A percentile compares a stretch with the other conserved stretches of the same genome.
Conservation (phyloP, 1,139 yeast species). For the Diutina rugosa region DNA sequence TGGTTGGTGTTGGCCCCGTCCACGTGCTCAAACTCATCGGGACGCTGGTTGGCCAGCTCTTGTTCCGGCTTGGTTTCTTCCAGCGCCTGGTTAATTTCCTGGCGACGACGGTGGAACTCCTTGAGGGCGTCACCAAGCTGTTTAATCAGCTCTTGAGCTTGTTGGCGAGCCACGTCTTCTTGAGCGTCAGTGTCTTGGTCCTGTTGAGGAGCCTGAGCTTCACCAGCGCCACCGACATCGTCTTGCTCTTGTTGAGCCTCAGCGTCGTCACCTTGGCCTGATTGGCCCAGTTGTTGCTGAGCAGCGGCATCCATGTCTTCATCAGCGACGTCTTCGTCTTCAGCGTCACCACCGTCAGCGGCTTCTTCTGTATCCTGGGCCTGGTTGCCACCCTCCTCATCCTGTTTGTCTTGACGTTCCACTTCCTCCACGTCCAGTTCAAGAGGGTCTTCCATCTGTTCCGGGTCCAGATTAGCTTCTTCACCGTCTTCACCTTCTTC, state of each 20-base stretch:
- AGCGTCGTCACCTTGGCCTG: constrained; percentile 69
- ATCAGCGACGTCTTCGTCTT: constrained; percentile 26
- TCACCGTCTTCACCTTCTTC: constrained; percentile 14
- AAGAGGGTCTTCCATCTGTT: constrained; percentile 11
- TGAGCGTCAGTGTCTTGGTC: constrained; percentile 15
- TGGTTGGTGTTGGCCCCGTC: constrained; percentile 56
- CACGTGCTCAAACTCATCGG: constrained; percentile 86
- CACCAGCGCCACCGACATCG: constrained; percentile 58
- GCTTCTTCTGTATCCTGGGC: constrained; percentile 16
- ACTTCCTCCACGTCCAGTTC: constrained; percentile 11
- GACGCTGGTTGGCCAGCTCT: constrained; percentile 31
- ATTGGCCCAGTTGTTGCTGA: constrained; percentile 57
- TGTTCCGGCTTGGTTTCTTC: constrained; percentile 27
- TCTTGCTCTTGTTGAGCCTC: constrained; percentile 55
- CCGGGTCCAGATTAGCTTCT: constrained; percentile 10
- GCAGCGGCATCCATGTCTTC: constrained; percentile 42
- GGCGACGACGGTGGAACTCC: constrained; percentile 84
- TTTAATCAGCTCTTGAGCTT: constrained; percentile 70
- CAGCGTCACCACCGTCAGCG: constrained; percentile 20
- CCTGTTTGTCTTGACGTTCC: constrained; percentile 12
- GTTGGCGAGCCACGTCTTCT: constrained; percentile 55
- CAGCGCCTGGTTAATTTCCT: constrained; percentile 65
- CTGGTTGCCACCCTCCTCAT: constrained; percentile 16
- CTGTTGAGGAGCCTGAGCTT: constrained; percentile 36
- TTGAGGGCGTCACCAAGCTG: constrained; percentile 84